A percentile compares a stretch with the other conserved stretches of the same genome.
Conservation (phyloP, 768 basidiomycete species). For the Suillus alpinus region DNA sequence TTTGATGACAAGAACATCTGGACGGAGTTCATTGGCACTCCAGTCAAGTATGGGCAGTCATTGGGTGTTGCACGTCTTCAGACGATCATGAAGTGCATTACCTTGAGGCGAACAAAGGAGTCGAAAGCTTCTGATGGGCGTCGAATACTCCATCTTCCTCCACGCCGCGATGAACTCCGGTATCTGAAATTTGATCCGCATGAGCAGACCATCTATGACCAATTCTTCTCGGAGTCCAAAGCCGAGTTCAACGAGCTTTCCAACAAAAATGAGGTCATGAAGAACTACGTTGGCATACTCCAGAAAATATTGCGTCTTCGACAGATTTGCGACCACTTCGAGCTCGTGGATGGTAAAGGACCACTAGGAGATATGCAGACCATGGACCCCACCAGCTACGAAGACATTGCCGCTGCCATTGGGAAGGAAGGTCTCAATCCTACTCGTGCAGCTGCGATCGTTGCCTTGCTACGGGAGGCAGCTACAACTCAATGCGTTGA, state of each 20-base stretch:
- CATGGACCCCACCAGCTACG: slow-evolving; percentile 58
- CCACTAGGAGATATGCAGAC: slow-evolving; percentile 39
- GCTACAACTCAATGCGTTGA: slow-evolving; percentile 87
- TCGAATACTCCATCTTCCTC: slow-evolving; percentile 83
- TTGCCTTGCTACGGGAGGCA: slow-evolving; percentile 81
- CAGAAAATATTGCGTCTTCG: slow-evolving; percentile 95
- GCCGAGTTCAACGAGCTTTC: slow-evolving; percentile 87
- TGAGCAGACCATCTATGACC: slow-evolving; percentile 85
- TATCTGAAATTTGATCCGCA: slow-evolving; percentile 79
- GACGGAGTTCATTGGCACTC: slow-evolving; percentile 90
- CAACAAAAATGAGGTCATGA: slow-evolving; percentile 90
- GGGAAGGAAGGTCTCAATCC: slow-evolving; percentile 74
- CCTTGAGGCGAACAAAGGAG: slow-evolving; percentile 95
- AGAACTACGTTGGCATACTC: slow-evolving; percentile 96
- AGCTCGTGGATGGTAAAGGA: slow-evolving; percentile 76
- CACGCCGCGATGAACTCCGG: slow-evolving; percentile 85
- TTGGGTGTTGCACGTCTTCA: slow-evolving; percentile 92
- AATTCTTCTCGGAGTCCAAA: slow-evolving; percentile 86
- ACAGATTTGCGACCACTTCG: slow-evolving; percentile 97
- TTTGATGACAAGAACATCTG: slow-evolving; percentile 92
- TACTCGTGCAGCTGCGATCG: slow-evolving; percentile 75
- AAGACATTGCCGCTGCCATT: slow-evolving; percentile 77
- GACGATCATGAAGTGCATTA: slow-evolving; percentile 95
- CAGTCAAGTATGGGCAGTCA: slow-evolving; percentile 88
- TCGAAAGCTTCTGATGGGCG: slow-evolving; percentile 77